phyloP scores from a whole-genome alignment of 192 early-diverging fungal genomes.

The Powellomyces hirtus region DNA sequence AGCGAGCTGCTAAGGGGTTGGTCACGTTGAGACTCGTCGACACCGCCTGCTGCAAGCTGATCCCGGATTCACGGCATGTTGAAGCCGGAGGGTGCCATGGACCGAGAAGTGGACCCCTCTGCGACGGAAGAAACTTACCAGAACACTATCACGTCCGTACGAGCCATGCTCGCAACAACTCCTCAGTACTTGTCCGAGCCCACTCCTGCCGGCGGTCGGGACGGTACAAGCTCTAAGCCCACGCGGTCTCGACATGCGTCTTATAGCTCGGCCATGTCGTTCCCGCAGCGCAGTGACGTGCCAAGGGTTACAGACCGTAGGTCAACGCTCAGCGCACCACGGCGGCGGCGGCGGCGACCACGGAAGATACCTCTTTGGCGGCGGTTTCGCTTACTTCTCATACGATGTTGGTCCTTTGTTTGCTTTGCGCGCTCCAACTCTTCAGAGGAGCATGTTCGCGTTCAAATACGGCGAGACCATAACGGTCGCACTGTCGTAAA shows the following conservation, averaged over 20 bases:
- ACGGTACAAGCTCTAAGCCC: neutral
- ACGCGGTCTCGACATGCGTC: neutral
- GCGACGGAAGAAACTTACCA: neutral
- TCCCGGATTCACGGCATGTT: too few relatives aligned
- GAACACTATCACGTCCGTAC: neutral
- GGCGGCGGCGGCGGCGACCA: neutral
- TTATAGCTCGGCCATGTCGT: neutral
- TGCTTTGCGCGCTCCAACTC: neutral
- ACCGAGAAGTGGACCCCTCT: too few relatives aligned
- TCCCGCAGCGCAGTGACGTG: neutral
- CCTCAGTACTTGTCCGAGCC: neutral
- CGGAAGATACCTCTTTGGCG: slow-evolving; percentile 6
- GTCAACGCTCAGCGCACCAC: neutral
- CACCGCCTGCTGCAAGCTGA: too few relatives aligned
- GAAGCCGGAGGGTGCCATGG: too few relatives aligned
- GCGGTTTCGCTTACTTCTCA: neutral
- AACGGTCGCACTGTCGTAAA: slow-evolving; percentile 24
- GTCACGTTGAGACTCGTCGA: too few relatives aligned
- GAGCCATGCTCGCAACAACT: slow-evolving; percentile 1
- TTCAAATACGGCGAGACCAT: slow-evolving; percentile 14
- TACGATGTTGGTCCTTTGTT: slow-evolving; percentile 3
- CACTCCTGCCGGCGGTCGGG: neutral
- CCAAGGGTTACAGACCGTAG: neutral
- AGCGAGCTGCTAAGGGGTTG: too few relatives aligned
- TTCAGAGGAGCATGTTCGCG: slow-evolving; percentile 25